Percentiles rank a stretch among this genome's conserved stretches.
These are phyloP conservation scores for Exutisphaerella laricina DNA, from an alignment of 2,329 filamentous ascomycete genomes.

Conservation along the genomic window DNA sequence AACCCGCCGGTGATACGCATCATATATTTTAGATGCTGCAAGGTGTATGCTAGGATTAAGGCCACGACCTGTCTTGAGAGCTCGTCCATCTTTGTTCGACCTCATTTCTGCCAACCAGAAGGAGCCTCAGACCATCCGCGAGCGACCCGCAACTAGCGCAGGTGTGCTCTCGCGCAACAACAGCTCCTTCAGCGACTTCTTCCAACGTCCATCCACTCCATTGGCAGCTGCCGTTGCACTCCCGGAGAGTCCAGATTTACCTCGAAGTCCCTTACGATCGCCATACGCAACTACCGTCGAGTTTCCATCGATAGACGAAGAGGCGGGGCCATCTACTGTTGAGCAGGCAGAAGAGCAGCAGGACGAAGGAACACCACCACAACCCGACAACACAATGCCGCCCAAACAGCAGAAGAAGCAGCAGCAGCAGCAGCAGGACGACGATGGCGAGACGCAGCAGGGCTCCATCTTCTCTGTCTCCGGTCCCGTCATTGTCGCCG, in stretches of 20 bases:
- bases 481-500: conserved; percentile 88
- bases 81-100: conserved; percentile 58
- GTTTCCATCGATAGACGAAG: conserved; percentile 8
- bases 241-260: conserved; percentile 15
- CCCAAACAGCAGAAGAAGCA: conserved; percentile 32
- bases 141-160: conserved; percentile 6
- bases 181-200: conserved; percentile 8
- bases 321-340: conserved; percentile 10
- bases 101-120: conserved; percentile 46
- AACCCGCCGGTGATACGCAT: no score
- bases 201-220: conserved; percentile 11
- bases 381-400: conserved; percentile 15
- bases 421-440: conserved; percentile 35
- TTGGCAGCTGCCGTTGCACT: conserved; percentile 18
- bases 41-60: conserved; percentile 49
- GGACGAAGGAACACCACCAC: conserved; percentile 10
- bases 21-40: no score
- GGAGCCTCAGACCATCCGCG: conserved; percentile 9
- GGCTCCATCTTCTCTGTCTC: conserved; percentile 68
- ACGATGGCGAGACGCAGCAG: conserved; percentile 51
- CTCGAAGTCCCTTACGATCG: conserved; percentile 6
- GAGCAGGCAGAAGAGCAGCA: conserved; percentile 15
- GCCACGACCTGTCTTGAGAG: conserved; percentile 54
- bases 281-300: conserved; percentile 8
- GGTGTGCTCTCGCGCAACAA: not conserved